These are phyloP conservation scores for Piper longum DNA, from an alignment of 164 flowering plant genomes.

Conservation along the genomic window DNA sequence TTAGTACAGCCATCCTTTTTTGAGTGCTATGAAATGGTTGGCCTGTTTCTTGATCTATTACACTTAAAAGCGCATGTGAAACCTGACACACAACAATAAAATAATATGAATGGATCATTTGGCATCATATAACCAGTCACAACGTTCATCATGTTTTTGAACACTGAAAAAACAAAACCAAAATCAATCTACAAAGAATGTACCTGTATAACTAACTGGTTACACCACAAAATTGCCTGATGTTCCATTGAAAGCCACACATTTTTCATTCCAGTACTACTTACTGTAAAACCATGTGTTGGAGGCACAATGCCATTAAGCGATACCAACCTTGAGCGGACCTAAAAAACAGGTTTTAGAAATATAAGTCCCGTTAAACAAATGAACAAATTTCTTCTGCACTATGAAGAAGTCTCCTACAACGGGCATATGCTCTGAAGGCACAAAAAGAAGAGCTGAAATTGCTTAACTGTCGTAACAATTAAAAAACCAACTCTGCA, in stretches of 20 bases:
- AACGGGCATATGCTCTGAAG: not conserved
- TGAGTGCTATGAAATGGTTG: slow-evolving; percentile 45
- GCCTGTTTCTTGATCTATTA: slow-evolving; percentile 62
- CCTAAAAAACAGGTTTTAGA: slow-evolving; percentile 27
- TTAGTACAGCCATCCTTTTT: slow-evolving; percentile 52
- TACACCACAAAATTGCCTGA: slow-evolving; percentile 96
- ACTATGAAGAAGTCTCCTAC: not conserved
- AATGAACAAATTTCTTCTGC: not conserved
- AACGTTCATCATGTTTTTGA: too few species aligned
- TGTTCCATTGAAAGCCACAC: slow-evolving; percentile 99
- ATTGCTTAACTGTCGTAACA: too few species aligned
- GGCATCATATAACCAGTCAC: too few species aligned
- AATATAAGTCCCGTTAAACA: not conserved
- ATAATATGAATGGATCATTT: not conserved
- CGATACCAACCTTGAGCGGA: slow-evolving; percentile 69
- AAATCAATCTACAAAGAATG: not conserved
- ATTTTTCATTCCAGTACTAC: slow-evolving; percentile 75
- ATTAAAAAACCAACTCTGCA: too few species aligned
- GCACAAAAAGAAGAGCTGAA: not conserved
- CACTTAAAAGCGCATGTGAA: slow-evolving; percentile 86
- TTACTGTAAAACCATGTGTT: slow-evolving; percentile 75
- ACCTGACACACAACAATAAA: slow-evolving; percentile 32
- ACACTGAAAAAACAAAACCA: too few species aligned
- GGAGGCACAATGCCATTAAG: slow-evolving; percentile 90
- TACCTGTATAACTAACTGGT: slow-evolving; percentile 94